phyloP scores from a whole-genome alignment of 83 land plant genomes.

The Larix sibirica region DNA sequence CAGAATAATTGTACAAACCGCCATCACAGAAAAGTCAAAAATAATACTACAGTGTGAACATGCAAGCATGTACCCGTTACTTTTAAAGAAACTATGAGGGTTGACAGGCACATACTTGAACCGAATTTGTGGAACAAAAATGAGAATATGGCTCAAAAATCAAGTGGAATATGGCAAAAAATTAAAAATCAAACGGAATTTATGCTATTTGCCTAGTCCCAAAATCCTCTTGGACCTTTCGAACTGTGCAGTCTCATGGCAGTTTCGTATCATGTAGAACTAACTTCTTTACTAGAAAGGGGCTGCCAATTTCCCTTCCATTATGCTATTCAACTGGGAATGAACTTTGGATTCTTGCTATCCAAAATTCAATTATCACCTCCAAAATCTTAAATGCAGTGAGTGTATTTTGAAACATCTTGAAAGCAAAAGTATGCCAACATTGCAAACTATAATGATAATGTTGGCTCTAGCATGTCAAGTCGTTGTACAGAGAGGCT shows the following conservation, averaged over 20 bases:
- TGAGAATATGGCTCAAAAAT: background rate
- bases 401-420: too few species aligned
- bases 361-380: too few species aligned
- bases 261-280: too few species aligned
- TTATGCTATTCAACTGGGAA: too few species aligned
- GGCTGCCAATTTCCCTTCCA: too few species aligned
- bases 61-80: background rate
- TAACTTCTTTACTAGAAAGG: too few species aligned
- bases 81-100: background rate
- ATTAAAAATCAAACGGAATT: background rate
- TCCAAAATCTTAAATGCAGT: too few species aligned
- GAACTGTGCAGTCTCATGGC: background rate
- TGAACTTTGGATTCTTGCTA: too few species aligned
- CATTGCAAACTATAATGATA: too few species aligned
- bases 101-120: background rate
- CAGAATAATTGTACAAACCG: background rate
- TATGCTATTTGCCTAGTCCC: background rate
- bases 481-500: too few species aligned
- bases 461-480: too few species aligned
- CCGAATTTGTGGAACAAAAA: background rate
- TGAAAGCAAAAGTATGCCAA: too few species aligned
- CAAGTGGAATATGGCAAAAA: background rate
- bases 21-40: background rate
- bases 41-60: background rate
- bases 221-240: background rate